phyloP scores from a whole-genome alignment of 75 land plant species.

The Sequoiadendron giganteum region DNA sequence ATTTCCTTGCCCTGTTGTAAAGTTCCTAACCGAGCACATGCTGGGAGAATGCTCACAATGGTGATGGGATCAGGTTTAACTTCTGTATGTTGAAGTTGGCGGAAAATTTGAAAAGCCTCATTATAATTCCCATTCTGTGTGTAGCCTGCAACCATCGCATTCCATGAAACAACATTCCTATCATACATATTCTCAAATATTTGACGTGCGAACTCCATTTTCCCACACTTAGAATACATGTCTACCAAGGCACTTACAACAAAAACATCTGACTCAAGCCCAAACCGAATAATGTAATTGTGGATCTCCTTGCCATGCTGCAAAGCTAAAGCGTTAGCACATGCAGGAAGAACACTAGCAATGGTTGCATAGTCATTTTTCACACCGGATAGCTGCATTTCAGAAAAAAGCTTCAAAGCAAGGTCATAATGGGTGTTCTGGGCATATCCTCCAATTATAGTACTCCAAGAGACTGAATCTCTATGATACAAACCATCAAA shows the following conservation, averaged over 20 bases:
- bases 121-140: slow-evolving; percentile 4
- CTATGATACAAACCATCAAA: background rate
- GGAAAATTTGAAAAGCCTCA: slow-evolving; percentile 14
- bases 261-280: slow-evolving; percentile 10
- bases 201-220: background rate
- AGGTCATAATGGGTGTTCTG: slow-evolving; percentile 34
- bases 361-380: slow-evolving; percentile 25
- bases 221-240: slow-evolving; percentile 57
- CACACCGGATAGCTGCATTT: slow-evolving; percentile 47
- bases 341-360: slow-evolving; percentile 30
- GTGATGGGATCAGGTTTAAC: slow-evolving; percentile 17
- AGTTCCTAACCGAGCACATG: slow-evolving; percentile 16
- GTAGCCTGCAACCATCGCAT: slow-evolving; percentile 32
- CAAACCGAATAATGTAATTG: slow-evolving; percentile 22
- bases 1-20: slow-evolving; percentile 14
- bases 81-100: slow-evolving; percentile 14
- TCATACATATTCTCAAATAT: slow-evolving; percentile 16
- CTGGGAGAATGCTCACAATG: slow-evolving; percentile 10
- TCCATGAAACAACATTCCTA: slow-evolving; percentile 25
- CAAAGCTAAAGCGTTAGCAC: slow-evolving; percentile 12
- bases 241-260: slow-evolving; percentile 28
- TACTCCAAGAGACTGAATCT: background rate
- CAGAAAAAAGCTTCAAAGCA: slow-evolving; percentile 24
- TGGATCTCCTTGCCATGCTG: slow-evolving; percentile 39
- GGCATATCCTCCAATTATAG: slow-evolving; percentile 43